Evolutionary conservation across 306 rosid species (phyloP).

Genomic region (Pterocarpus macrocarpus): DNA sequence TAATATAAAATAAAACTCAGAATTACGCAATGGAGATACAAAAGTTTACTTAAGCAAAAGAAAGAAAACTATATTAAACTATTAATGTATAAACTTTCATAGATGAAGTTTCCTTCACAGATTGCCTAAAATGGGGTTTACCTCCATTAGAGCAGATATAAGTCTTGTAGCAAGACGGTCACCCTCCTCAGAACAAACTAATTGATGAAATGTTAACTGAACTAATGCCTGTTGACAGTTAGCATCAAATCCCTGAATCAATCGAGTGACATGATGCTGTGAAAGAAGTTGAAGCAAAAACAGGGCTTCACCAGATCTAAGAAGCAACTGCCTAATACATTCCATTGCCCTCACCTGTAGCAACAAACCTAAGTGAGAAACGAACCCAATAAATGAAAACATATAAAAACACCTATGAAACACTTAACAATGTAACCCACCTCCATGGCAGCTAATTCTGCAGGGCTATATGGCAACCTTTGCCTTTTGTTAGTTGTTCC

Average conservation of each 20-base stretch:
- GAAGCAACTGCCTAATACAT: conserved; percentile 94
- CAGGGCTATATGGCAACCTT: conserved; percentile 92
- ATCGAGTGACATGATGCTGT: conserved; percentile 91
- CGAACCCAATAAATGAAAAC: conserved; percentile 32
- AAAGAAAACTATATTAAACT: conserved; percentile 29
- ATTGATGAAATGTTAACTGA: conserved; percentile 89
- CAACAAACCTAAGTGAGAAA: conserved; percentile 49
- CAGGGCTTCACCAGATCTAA: conserved; percentile 89
- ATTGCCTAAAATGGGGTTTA: conserved; percentile 53
- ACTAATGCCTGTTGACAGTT: conserved; percentile 67
- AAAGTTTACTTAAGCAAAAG: conserved; percentile 29
- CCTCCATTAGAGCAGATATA: conserved; percentile 96
- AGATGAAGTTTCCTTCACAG: conserved; percentile 41
- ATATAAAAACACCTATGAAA: neutral
- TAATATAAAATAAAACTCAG: conserved; percentile 38
- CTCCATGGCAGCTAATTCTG: conserved; percentile 99
- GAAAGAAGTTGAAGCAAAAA: conserved; percentile 97
- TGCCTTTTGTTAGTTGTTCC: conserved; percentile 83
- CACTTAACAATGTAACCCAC: conserved; percentile 55
- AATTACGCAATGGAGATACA: conserved; percentile 38
- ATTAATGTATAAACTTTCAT: conserved; percentile 6
- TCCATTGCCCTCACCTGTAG: conserved; percentile 98
- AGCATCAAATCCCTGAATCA: conserved; percentile 88
- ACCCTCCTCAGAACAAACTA: conserved; percentile 96
- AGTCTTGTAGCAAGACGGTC: conserved; percentile 89